Conservation (phyloP, 176 grass and related monocot species). For the Carex scoparia region DNA sequence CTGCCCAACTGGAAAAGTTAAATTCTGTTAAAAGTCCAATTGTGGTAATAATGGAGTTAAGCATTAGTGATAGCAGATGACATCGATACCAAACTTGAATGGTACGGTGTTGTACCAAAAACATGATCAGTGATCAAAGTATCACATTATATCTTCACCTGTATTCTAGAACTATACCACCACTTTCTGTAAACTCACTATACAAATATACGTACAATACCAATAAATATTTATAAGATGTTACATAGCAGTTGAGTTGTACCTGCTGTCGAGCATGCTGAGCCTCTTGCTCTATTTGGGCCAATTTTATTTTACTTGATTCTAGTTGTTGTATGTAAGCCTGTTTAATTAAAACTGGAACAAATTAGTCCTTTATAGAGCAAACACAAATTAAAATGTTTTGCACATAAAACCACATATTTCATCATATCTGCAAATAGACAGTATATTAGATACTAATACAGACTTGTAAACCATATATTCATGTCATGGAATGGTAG, state of each 20-base stretch:
- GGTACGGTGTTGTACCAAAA: not conserved
- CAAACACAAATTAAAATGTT: constrained; percentile 10
- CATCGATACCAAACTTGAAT: not conserved
- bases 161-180: too few species aligned
- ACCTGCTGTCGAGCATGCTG: constrained; percentile 36
- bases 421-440: not conserved
- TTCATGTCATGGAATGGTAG: not conserved
- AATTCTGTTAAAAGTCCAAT: too few species aligned
- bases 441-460: not conserved
- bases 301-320: constrained; percentile 32
- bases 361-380: not conserved
- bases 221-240: not conserved
- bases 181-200: too few species aligned
- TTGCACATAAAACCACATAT: not conserved
- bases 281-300: constrained; percentile 30
- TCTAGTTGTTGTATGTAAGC: constrained; percentile 33
- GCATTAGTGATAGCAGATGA: not conserved
- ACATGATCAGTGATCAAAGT: too few species aligned
- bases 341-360: constrained; percentile 23
- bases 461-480: not conserved
- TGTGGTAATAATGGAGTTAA: not conserved
- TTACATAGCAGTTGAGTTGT: not conserved
- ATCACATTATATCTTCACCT: too few species aligned
- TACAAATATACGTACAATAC: too few species aligned
- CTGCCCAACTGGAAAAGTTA: too few species aligned